Evolutionary conservation across 2,329 filamentous ascomycete species (phyloP).

Genomic region (Endoconidiophora laricicola): DNA sequence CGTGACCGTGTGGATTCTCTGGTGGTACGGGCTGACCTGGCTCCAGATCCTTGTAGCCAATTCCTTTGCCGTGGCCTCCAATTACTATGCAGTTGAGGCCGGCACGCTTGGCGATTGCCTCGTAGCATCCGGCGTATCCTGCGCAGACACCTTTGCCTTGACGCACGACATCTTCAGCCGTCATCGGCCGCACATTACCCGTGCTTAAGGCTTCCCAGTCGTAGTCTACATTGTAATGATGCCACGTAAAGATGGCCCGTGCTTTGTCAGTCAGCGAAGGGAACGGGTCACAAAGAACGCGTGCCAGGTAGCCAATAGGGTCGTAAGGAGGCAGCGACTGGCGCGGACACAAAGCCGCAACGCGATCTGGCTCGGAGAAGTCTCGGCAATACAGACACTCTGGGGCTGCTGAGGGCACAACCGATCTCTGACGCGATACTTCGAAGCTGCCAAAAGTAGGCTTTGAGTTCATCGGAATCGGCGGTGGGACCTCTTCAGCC

Average conservation of each 20-base stretch:
- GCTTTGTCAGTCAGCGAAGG: slow-evolving; percentile 77
- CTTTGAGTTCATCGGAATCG: slow-evolving; percentile 34
- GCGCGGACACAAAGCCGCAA: slow-evolving; percentile 62
- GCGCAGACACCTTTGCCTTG: slow-evolving; percentile 76
- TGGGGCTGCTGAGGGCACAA: slow-evolving; percentile 27
- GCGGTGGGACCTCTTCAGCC: slow-evolving; percentile 29
- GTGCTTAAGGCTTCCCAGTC: slow-evolving; percentile 67
- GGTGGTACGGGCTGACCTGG: slow-evolving; percentile 51
- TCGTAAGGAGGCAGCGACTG: slow-evolving; percentile 48
- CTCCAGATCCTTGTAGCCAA: slow-evolving; percentile 46
- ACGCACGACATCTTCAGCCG: slow-evolving; percentile 56
- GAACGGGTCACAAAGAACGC: slow-evolving; percentile 64
- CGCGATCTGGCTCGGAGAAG: slow-evolving; percentile 63
- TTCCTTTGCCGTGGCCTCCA: slow-evolving; percentile 73
- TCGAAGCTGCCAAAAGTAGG: slow-evolving; percentile 29
- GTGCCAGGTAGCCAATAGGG: slow-evolving; percentile 58
- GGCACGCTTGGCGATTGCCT: slow-evolving; percentile 58
- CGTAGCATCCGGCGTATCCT: slow-evolving; percentile 74
- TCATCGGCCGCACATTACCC: slow-evolving; percentile 47
- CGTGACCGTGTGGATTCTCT: slow-evolving; percentile 48
- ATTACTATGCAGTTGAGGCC: slow-evolving; percentile 66
- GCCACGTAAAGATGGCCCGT: slow-evolving; percentile 83
- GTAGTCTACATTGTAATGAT: slow-evolving; percentile 84
- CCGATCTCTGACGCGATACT: slow-evolving; percentile 14
- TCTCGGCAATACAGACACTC: slow-evolving; percentile 73